Evolutionary conservation across 2,329 filamentous ascomycete species (phyloP).

Genomic region (Ophiosphaerella herpotricha): DNA sequence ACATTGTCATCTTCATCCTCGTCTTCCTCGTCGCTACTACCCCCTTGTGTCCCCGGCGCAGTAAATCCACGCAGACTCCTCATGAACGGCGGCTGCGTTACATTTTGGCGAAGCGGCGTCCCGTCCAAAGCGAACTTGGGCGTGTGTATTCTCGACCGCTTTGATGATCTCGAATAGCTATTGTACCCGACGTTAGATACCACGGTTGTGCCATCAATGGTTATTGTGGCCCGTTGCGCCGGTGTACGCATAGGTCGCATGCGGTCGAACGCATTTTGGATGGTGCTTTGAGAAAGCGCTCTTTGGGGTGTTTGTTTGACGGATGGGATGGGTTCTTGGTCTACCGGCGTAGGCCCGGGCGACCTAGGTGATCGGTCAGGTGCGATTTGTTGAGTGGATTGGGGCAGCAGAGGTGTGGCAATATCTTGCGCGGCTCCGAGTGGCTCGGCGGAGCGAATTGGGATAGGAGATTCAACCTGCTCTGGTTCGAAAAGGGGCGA

Average conservation of each 20-base stretch:
- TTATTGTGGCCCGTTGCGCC: slow-evolving; percentile 72
- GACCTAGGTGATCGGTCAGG: slow-evolving; percentile 13
- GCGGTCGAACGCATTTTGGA: slow-evolving; percentile 66
- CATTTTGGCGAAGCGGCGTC: slow-evolving; percentile 32
- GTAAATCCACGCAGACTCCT: slow-evolving; percentile 58
- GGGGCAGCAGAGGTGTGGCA: slow-evolving; percentile 45
- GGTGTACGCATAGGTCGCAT: slow-evolving; percentile 67
- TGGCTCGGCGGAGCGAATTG: slow-evolving; percentile 8
- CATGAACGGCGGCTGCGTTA: slow-evolving; percentile 46
- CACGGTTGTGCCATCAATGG: slow-evolving; percentile 70
- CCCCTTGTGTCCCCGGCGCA: slow-evolving; percentile 56
- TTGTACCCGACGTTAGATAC: slow-evolving; percentile 66
- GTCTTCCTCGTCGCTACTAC: slow-evolving; percentile 33
- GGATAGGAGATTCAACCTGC: slow-evolving; percentile 6
- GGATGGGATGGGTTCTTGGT: slow-evolving; percentile 29
- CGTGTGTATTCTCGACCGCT: slow-evolving; percentile 49
- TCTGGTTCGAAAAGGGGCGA: slow-evolving; percentile 33
- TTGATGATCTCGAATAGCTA: slow-evolving; percentile 53
- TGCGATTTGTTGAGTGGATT: slow-evolving; percentile 28
- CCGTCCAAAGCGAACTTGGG: slow-evolving; percentile 42
- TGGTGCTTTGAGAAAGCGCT: slow-evolving; percentile 43
- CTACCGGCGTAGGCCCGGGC: slow-evolving; percentile 6
- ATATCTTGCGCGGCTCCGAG: slow-evolving; percentile 44
- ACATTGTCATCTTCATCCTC: slow-evolving; percentile 18
- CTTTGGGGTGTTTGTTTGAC: slow-evolving; percentile 38